These are phyloP conservation scores for Fusarium drepaniforme DNA, from an alignment of 2,329 filamentous ascomycete species.

Conservation along the genomic window DNA sequence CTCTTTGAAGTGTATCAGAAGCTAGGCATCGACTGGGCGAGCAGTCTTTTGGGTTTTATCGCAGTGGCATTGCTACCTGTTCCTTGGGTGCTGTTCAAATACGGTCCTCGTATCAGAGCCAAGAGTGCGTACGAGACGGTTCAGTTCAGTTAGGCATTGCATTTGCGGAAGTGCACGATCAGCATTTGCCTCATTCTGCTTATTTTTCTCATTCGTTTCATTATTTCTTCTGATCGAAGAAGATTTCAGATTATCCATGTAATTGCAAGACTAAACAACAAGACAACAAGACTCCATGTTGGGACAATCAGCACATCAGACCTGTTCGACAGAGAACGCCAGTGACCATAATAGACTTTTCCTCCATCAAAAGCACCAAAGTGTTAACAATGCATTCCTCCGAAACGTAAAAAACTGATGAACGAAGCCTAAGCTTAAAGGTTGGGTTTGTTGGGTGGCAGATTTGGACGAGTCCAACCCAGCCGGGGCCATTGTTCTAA, in stretches of 20 bases:
- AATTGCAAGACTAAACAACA: background rate
- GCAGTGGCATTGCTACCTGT: conserved; percentile 61
- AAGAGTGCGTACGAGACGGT: conserved; percentile 23
- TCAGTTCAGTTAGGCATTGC: background rate
- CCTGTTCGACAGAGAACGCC: background rate
- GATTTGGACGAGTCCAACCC: no score
- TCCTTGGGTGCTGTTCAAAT: conserved; percentile 66
- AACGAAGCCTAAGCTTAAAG: background rate
- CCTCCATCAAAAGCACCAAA: background rate
- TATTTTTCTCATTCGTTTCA: background rate
- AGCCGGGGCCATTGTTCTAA: no score
- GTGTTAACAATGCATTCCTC: background rate
- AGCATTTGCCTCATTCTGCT: background rate
- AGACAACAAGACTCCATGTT: background rate
- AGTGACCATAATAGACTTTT: background rate
- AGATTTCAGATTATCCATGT: background rate
- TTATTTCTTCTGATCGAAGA: background rate
- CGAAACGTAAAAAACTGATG: background rate
- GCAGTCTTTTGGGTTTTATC: conserved; percentile 61
- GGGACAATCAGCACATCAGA: background rate
- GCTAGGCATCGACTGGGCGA: conserved; percentile 61
- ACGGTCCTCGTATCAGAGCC: conserved; percentile 50
- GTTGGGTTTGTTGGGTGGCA: background rate
- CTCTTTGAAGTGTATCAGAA: conserved; percentile 53
- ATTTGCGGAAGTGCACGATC: background rate